Conservation (phyloP, 2,329 filamentous ascomycete species). For the Ceratocystiopsis sp. region DNA sequence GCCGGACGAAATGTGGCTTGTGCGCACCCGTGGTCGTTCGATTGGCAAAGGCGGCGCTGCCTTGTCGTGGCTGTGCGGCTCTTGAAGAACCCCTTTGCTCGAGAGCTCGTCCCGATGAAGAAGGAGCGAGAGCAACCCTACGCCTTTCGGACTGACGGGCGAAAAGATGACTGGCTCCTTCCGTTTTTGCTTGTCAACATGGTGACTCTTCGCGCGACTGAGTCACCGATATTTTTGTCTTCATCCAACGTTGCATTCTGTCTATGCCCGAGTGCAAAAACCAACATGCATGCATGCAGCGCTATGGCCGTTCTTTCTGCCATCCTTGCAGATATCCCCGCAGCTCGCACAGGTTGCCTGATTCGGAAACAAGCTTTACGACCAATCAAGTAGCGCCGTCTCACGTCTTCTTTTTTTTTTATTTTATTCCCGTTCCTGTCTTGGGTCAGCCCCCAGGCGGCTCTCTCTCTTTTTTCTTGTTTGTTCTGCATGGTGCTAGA, state of each 20-base stretch:
- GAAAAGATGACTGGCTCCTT: too few relatives aligned
- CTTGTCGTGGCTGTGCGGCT: too few relatives aligned
- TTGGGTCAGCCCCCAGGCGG: not conserved
- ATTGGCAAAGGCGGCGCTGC: too few relatives aligned
- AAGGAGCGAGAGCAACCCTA: too few relatives aligned
- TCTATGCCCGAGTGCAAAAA: not conserved
- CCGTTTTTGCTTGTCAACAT: too few relatives aligned
- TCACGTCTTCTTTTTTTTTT: not conserved
- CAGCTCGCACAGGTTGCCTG: slow-evolving; percentile 10
- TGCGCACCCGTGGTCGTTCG: too few relatives aligned
- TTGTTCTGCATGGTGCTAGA: not conserved
- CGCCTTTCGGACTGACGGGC: too few relatives aligned
- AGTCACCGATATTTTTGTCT: not conserved
- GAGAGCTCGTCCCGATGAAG: too few relatives aligned
- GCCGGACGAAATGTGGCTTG: too few relatives aligned
- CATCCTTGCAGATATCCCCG: not conserved
- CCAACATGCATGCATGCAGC: too few relatives aligned
- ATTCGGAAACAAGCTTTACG: slow-evolving; percentile 5
- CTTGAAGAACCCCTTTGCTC: too few relatives aligned
- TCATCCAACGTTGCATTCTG: not conserved
- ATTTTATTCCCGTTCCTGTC: not conserved
- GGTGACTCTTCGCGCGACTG: not conserved
- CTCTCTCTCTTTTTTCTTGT: not conserved
- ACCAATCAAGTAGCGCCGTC: slow-evolving; percentile 4
- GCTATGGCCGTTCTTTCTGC: not conserved